Evolutionary conservation across 2,329 filamentous ascomycete genomes (phyloP), one percentile per base, ranked within the genome.

Genomic region (Cladosporium sp.): DNA sequence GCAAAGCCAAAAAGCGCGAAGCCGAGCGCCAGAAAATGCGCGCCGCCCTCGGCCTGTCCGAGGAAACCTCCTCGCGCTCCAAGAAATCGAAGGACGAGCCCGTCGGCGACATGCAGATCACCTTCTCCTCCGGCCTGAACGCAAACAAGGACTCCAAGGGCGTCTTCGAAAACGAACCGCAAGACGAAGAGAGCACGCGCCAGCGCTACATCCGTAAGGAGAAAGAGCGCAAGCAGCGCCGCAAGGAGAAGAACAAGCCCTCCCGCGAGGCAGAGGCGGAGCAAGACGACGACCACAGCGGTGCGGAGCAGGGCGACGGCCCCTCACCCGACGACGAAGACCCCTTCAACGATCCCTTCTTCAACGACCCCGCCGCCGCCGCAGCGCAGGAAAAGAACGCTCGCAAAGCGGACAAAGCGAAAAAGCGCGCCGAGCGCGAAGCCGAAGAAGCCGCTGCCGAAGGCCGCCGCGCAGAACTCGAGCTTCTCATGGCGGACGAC

Each of bases 261-360:
- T 48, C 53, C 4, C 66, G 59, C 7, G 64, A 65, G 13, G n/a
- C n/a, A n/a, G n/a, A n/a, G n/a, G n/a, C n/a, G n/a, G 65, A 64
- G 7, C 63, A 63, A 12, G 68, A 67, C 13, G 68, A 69, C 12
- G 67, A 68, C 36, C 17, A 39, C 49, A 32, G 44, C 30, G 40
- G 30, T 36, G 44, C 38, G 37, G 47, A 43, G 22, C 53, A 52
- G n/a, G n/a, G n/a, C n/a, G n/a, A n/a, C n/a, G n/a, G n/a, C n/a
- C n/a, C n/a, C n/a, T n/a, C n/a, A 17, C 52, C 54, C 19, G 59
- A 56, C n/a, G 69, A 65, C 4, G 66, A 69, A 56, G 80, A 95
- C 32, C 90, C 90, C 43, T 99, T 97, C 69, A 79, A 96, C 58
- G 93, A 99, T 64, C 92, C 93, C 2, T 99, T 99, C 81, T 99